These are phyloP conservation scores for Cladophialophora exuberans DNA, from an alignment of 2,329 filamentous ascomycete genomes.

Conservation along the genomic window DNA sequence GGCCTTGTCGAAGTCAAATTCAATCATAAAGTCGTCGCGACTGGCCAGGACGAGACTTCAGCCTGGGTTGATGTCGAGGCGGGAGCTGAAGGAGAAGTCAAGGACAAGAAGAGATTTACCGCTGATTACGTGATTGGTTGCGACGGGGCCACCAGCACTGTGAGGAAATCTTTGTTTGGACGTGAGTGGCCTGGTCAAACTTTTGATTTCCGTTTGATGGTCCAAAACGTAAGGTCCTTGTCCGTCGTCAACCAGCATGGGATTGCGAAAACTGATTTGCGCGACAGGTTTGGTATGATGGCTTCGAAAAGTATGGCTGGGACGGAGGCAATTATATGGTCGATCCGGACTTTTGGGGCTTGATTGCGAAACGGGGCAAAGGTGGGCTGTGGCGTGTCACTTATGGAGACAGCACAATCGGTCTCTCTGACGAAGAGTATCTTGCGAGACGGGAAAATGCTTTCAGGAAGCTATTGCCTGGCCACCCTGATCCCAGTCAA, in stretches of 20 bases:
- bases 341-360: constrained; percentile 64
- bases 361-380: constrained; percentile 62
- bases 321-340: constrained; percentile 54
- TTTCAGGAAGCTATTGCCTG: constrained; percentile 62
- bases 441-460: constrained; percentile 56
- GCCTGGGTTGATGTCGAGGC: constrained; percentile 23
- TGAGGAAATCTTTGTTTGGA: constrained; percentile 22
- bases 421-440: constrained; percentile 58
- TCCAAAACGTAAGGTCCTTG: constrained; percentile 16
- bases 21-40: constrained; percentile 30
- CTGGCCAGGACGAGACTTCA: constrained; percentile 13
- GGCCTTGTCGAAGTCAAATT: constrained; percentile 43
- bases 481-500: constrained; percentile 59
- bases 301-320: constrained; percentile 26
- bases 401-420: constrained; percentile 59
- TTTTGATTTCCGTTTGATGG: constrained; percentile 23
- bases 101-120: constrained; percentile 32
- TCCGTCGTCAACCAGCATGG: not conserved
- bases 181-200: constrained; percentile 19
- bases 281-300: constrained; percentile 20
- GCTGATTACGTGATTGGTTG: constrained; percentile 62
- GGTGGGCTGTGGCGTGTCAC: constrained; percentile 67
- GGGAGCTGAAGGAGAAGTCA: constrained; percentile 10
- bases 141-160: constrained; percentile 46
- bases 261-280: not conserved